Base-by-base conservation (phyloP, 2,329 filamentous ascomycete species). In the Xylariaceae sp. region DNA sequence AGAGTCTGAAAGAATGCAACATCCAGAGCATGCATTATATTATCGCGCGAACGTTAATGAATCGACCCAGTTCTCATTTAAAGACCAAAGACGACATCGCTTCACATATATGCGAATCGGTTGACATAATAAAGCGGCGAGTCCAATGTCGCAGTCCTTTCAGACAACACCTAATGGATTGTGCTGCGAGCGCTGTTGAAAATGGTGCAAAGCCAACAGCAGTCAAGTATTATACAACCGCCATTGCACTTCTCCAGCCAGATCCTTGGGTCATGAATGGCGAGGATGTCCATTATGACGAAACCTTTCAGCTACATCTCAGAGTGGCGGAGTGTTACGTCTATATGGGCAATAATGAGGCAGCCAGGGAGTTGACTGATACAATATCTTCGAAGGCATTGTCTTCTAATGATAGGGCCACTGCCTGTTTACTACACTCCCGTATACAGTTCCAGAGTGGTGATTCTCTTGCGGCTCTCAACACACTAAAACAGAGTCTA, bases 1-100 rank as follows among this genome's bases (percentile, higher is more conserved):
- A 56, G 52, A 76, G 79, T 5, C 70, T 95, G 41, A 80, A 79
- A 50, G 83, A 91, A 60, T 82, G 80, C 58, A 82, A 86, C 44
- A 70, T 78, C 19, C 72, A 78, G 17, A 86, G 86, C 56, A 96
- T 96, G 91, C 90, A 96, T 65, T 96, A 91, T 57, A 82, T 90
- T 37, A 88, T 96, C 57, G 86, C 88, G 0, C 84, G 88, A 60
- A 85, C 85, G 0, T 79, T 96, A 54, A 80, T 91, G 64, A 86
- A 86, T 55, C 84, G 90, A 56, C 80, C 78, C 49, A 61, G 71
- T 6, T 66, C 77, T 20, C 82, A 89, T 48, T 72, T 79, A 2
- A 75, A 75, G 40, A 76, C 77, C 21, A 75, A 83, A 11, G 90
- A 94, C 59, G 83, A 80, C 48, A 84, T 85, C 48, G 88, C 89